Evolutionary conservation across 331 rosid species (phyloP).

Genomic region (Cydonia oblonga): DNA sequence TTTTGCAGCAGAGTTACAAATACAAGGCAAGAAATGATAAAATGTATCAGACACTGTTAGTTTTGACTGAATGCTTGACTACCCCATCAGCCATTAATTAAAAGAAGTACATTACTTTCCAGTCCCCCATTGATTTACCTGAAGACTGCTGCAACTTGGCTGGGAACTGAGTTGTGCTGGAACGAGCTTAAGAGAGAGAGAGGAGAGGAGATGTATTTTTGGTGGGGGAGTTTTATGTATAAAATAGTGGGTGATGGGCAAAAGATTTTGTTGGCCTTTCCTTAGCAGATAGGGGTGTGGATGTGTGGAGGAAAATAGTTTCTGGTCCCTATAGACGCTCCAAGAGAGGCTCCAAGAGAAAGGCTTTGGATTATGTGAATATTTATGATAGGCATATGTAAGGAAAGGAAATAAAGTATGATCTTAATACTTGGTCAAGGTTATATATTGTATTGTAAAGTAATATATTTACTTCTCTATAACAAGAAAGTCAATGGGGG

Average conservation of each 20-base stretch:
- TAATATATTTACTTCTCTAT: neutral
- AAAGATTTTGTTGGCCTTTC: conserved; percentile 39
- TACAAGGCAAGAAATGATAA: neutral
- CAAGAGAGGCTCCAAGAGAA: conserved; percentile 33
- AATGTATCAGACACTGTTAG: neutral
- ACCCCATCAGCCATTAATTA: neutral
- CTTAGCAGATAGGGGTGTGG: conserved; percentile 55
- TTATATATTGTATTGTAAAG: neutral
- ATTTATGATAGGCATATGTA: neutral
- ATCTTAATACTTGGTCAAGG: neutral
- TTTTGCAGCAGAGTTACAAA: neutral
- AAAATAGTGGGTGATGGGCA: conserved; percentile 29
- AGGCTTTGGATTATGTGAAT: neutral
- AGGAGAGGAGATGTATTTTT: neutral
- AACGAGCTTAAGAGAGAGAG: neutral
- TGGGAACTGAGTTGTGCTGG: no score
- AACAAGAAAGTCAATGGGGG: neutral
- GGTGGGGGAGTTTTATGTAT: conserved; percentile 13
- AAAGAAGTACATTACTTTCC: neutral
- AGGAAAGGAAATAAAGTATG: no score
- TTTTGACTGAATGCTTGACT: neutral
- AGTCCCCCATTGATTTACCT: neutral
- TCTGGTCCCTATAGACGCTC: conserved; percentile 35
- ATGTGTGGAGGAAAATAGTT: conserved; percentile 57
- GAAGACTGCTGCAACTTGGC: conserved; percentile 20